Conservation (phyloP, 2,329 filamentous ascomycete species). For the Boeremia lycopersici region DNA sequence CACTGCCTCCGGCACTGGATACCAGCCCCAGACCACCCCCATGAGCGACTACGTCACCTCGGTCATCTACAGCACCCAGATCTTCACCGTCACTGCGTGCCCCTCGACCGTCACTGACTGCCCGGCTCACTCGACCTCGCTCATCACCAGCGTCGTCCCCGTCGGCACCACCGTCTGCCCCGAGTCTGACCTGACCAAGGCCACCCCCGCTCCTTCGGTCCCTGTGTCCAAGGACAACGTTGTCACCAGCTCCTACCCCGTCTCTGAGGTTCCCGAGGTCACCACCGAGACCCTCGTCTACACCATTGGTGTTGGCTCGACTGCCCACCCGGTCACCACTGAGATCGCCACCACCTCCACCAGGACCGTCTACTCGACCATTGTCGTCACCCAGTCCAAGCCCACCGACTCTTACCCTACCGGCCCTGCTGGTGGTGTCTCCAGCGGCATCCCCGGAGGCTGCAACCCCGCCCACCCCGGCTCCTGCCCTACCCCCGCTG, state of each 20-base stretch:
- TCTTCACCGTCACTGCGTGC: constrained; percentile 50
- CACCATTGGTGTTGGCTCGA: constrained; percentile 49
- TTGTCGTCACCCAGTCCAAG: constrained; percentile 31
- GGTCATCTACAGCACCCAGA: constrained; percentile 52
- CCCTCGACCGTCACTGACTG: constrained; percentile 46
- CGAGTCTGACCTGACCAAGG: constrained; percentile 23
- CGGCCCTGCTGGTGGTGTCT: constrained; percentile 11
- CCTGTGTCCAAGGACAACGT: constrained; percentile 19
- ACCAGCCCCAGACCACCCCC: constrained; percentile 47
- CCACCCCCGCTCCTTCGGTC: constrained; percentile 18
- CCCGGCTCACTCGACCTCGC: constrained; percentile 41
- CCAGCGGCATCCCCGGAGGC: no score
- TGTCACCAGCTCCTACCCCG: constrained; percentile 26
- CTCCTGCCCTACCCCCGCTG: neutral
- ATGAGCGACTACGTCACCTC: constrained; percentile 48
- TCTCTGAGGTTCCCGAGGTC: constrained; percentile 40
- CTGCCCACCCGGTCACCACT: constrained; percentile 53
- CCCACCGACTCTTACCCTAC: constrained; percentile 20
- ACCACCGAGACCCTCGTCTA: constrained; percentile 52
- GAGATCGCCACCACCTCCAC: constrained; percentile 40
- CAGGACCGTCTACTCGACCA: constrained; percentile 41
- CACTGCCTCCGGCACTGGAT: constrained; percentile 24
- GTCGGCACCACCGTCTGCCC: constrained; percentile 54
- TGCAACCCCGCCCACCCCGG: no score
- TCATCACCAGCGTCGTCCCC: constrained; percentile 49